Evolutionary conservation across 1,284 basidiomycete genomes (phyloP).

Genomic region (Malassezia furfur): DNA sequence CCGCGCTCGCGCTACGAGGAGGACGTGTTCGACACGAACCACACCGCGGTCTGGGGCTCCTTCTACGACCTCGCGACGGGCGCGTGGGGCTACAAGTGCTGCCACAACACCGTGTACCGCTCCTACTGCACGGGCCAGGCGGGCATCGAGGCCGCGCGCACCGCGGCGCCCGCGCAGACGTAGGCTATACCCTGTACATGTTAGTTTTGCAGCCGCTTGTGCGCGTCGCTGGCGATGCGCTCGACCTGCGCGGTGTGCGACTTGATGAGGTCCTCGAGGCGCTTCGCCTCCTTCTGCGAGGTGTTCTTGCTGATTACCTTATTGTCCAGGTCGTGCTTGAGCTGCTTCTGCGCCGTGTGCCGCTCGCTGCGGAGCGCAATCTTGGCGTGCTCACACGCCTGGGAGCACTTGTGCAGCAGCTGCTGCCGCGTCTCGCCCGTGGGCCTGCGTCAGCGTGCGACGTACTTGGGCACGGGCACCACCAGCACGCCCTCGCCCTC

Average conservation of each 20-base stretch:
- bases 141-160: conserved; percentile 65
- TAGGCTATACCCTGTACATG: conserved; percentile 1
- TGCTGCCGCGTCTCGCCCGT: conserved; percentile 37
- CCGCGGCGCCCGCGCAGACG: conserved; percentile 53
- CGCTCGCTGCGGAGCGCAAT: conserved; percentile 34
- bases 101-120: conserved; percentile 72
- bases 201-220: conserved; percentile 12
- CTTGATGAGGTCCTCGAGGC: conserved; percentile 17
- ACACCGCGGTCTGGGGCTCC: conserved; percentile 88
- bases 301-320: conserved; percentile 39
- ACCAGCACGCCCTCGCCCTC: conserved; percentile 37
- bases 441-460: conserved; percentile 17
- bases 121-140: conserved; percentile 88
- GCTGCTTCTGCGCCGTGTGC: conserved; percentile 41
- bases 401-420: conserved; percentile 35
- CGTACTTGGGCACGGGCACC: conserved; percentile 37
- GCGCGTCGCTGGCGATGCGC: conserved; percentile 6
- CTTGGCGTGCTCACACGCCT: conserved; percentile 42
- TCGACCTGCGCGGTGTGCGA: conserved; percentile 8
- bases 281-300: conserved; percentile 34
- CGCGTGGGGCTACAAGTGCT: conserved; percentile 88
- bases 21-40: conserved; percentile 76
- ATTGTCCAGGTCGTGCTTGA: conserved; percentile 36
- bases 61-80: conserved; percentile 68
- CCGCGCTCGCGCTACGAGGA: conserved; percentile 71